Evolutionary conservation across 495 filamentous ascomycete species (phyloP).

Genomic region (Thermothielavioides terrestris): DNA sequence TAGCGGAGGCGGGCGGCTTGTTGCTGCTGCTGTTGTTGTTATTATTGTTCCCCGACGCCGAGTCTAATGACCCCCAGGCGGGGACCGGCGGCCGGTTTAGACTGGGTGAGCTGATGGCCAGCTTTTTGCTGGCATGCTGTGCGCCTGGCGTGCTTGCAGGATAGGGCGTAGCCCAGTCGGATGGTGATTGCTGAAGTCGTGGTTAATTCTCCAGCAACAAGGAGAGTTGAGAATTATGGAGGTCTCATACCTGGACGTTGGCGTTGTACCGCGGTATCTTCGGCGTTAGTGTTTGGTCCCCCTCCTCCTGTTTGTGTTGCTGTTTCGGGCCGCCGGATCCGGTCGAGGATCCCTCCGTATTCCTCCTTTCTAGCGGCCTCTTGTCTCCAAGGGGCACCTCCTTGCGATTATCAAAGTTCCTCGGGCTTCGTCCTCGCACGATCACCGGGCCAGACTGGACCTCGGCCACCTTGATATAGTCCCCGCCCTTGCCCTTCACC

Average conservation of each 20-base stretch:
- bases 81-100: slow-evolving; percentile 20
- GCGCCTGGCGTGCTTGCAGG: slow-evolving; percentile 9
- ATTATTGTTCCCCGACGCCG: neutral
- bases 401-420: slow-evolving; percentile 60
- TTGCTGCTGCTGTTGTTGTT: slow-evolving; percentile 13
- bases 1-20: slow-evolving; percentile 3
- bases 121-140: slow-evolving; percentile 21
- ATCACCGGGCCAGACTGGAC: slow-evolving; percentile 58
- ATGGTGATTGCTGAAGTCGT: slow-evolving; percentile 5
- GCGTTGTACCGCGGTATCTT: slow-evolving; percentile 30
- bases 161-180: slow-evolving; percentile 21
- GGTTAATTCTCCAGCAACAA: no score
- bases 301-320: slow-evolving; percentile 6
- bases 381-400: slow-evolving; percentile 52
- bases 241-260: slow-evolving; percentile 20
- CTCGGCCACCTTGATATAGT: slow-evolving; percentile 50
- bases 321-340: slow-evolving; percentile 1
- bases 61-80: slow-evolving; percentile 15
- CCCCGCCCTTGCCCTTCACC: slow-evolving; percentile 51
- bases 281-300: slow-evolving; percentile 22
- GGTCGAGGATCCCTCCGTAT: slow-evolving; percentile 7
- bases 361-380: slow-evolving; percentile 23
- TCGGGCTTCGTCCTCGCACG: slow-evolving; percentile 57
- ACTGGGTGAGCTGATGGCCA: slow-evolving; percentile 18
- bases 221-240: no score